Base-by-base conservation (phyloP, 495 filamentous ascomycete species). In the Cudoniella acicularis region DNA sequence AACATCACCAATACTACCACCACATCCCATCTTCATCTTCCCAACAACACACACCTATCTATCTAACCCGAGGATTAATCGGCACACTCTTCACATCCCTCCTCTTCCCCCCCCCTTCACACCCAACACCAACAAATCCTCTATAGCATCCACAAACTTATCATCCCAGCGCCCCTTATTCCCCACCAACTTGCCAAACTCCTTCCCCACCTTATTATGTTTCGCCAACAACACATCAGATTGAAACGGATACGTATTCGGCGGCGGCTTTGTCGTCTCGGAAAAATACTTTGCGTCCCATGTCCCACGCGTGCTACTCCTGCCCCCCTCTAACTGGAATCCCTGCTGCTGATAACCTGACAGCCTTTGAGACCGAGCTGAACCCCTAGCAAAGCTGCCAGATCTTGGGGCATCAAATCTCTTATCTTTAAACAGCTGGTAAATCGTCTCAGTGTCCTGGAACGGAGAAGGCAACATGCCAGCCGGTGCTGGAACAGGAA, bases 101-200 rank as follows among this genome's bases (percentile, higher is more conserved):
- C n/a, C n/a, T n/a, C n/a, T n/a, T n/a, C n/a, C n/a, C n/a, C 49
- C 49, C 17, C 49, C 49, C 49, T 4, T 22, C 6, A 54, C 51
- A 6, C 51, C 51, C 25, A 54, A 40, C 20, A 36, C 6, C 18
- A 20, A 11, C 51, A 54, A 22, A 11, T 26, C 24, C 16, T 20
- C 30, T 25, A 54, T 54, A 20, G 51, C 51, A 42, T 54, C 27
- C 25, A 23, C 27, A 54, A 54, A 54, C 51, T 13, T 47, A 20
- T n/a, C 24, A 11, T 42, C 18, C 3, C 0, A 49, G 21, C 30
- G 27, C 21, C 56, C 61, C 30, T 57, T 67, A 62, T 72, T 65
- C 42, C 69, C 62, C 25, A 71, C 68, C 56, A 74, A 72, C 11
- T 54, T 68, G 52, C 71, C 69, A 42, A 73, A 71, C 23, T 68